Base-by-base conservation (phyloP, 2,329 filamentous ascomycete species). In the Plenodomus lindquistii region DNA sequence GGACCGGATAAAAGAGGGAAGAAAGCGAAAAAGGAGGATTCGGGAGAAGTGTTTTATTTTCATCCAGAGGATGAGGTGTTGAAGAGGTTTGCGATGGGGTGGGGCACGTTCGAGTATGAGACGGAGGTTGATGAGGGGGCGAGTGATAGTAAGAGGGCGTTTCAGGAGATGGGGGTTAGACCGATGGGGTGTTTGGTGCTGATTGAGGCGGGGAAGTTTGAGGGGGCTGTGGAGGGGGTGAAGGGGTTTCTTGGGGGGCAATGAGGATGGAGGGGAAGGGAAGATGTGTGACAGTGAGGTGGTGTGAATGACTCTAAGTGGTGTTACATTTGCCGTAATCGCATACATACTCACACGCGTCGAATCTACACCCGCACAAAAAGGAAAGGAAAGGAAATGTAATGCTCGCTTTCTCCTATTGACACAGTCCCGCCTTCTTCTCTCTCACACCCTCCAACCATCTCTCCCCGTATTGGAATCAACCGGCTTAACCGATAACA, bases 1-100 rank as follows among this genome's bases (percentile, higher is more conserved):
- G 72, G 72, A 35, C 66, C 70, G 38, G 63, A 64, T 41, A 78
- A 73, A 63, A 77, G 75, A 67, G 76, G 74, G 59, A 70, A 72
- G 53, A 73, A 81, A 70, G 37, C 70, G 55, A 50, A 52, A 21
- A 44, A 37, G 42, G 75, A 55, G n/a, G 52, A 29, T 5, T 59
- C 54, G 3, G 57, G 78, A 8, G 82, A 88, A 62, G 79, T 83
- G 27, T 96, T 91, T 74, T 95, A 92, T 74, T 99, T 97, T 79
- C 94, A 99, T 70, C 88, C 91, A 0, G 94, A 99, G 75, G 94
- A 99, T 67, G 94, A 97, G 77, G 83, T 93, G 42, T 75, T 97
- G 63, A 85, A 94, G 57, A 85, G 85, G 66, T 82, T 93, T 74
- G 88, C 91, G 2, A 52, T 84, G 34, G 90, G 84, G 13, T 78